These are phyloP conservation scores for Epichloe festucae DNA, from an alignment of 2,329 filamentous ascomycete genomes.

Conservation along the genomic window DNA sequence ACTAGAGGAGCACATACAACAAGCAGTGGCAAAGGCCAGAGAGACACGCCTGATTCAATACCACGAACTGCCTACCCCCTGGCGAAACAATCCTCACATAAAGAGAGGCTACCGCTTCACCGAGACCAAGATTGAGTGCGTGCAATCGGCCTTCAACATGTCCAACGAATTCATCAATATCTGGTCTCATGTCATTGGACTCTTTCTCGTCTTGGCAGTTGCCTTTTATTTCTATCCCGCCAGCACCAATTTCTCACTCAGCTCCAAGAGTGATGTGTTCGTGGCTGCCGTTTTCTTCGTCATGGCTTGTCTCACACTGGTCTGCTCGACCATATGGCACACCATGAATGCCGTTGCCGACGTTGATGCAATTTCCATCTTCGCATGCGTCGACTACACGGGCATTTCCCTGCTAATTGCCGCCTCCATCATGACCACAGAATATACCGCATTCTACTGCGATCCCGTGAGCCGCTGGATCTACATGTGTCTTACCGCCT, in stretches of 20 bases:
- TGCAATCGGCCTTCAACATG: conserved; percentile 68
- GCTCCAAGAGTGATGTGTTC: conserved; percentile 76
- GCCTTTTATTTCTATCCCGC: conserved; percentile 95
- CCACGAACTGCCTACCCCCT: conserved; percentile 79
- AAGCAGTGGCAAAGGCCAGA: conserved; percentile 60
- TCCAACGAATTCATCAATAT: conserved; percentile 97
- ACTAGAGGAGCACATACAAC: conserved; percentile 73
- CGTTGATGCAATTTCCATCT: conserved; percentile 78
- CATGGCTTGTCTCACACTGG: conserved; percentile 84
- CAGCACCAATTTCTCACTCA: conserved; percentile 73
- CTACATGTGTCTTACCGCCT: conserved; percentile 72
- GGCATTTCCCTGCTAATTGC: conserved; percentile 92
- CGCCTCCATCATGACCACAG: conserved; percentile 92
- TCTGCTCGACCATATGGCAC: conserved; percentile 95
- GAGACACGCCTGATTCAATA: conserved; percentile 78
- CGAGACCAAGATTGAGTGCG: conserved; percentile 79
- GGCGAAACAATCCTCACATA: conserved; percentile 93
- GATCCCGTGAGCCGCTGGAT: conserved; percentile 75
- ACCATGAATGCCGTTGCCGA: conserved; percentile 97
- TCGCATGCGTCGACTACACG: conserved; percentile 96
- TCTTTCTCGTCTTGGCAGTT: conserved; percentile 75
- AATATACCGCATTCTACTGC: conserved; percentile 98
- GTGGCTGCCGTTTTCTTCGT: conserved; percentile 94
- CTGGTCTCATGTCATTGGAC: conserved; percentile 85
- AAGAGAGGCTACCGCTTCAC: conserved; percentile 83